Percentiles rank a stretch among this genome's conserved stretches.
Evolutionary conservation across 495 filamentous ascomycete species (phyloP).

Genomic region (Saxophila tyrrhenica): DNA sequence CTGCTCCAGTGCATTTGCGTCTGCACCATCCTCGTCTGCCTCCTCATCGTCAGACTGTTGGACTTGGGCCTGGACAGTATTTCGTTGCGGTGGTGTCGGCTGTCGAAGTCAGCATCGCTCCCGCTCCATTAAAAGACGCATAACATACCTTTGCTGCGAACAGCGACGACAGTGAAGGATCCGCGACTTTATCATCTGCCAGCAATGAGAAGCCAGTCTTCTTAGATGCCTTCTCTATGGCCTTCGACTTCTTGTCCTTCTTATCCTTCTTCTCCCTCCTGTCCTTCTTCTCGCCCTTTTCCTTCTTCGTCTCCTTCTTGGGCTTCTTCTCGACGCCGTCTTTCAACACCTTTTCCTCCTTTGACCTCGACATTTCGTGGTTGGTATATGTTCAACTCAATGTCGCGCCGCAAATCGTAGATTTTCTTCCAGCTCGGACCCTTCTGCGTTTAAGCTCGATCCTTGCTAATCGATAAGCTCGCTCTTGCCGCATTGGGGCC

Average conservation of each 20-base stretch:
- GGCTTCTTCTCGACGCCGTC: slow-evolving; percentile 3
- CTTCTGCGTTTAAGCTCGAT: neutral
- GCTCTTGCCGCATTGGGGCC: neutral
- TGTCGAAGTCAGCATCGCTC: neutral
- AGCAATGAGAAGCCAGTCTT: slow-evolving; percentile 28
- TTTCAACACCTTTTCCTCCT: slow-evolving; percentile 1
- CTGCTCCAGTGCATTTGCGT: neutral
- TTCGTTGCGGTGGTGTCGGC: slow-evolving; percentile 3
- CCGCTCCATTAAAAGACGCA: too few relatives aligned
- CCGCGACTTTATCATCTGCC: slow-evolving; percentile 40
- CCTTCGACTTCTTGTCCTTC: slow-evolving; percentile 7
- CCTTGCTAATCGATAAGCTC: too few relatives aligned
- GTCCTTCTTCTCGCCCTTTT: slow-evolving; percentile 4
- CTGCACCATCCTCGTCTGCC: slow-evolving; percentile 22
- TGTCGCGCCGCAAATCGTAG: too few relatives aligned
- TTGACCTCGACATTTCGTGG: neutral
- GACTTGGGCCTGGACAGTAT: too few relatives aligned
- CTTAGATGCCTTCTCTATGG: neutral
- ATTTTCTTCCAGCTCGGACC: neutral
- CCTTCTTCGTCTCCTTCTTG: slow-evolving; percentile 12
- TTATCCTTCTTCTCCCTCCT: slow-evolving; percentile 5
- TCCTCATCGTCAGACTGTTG: neutral
- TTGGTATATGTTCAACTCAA: too few relatives aligned
- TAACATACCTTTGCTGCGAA: slow-evolving; percentile 63
- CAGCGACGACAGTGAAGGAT: slow-evolving; percentile 65